phyloP scores from a whole-genome alignment of 106 monocot species.

The Posidonia australis region DNA sequence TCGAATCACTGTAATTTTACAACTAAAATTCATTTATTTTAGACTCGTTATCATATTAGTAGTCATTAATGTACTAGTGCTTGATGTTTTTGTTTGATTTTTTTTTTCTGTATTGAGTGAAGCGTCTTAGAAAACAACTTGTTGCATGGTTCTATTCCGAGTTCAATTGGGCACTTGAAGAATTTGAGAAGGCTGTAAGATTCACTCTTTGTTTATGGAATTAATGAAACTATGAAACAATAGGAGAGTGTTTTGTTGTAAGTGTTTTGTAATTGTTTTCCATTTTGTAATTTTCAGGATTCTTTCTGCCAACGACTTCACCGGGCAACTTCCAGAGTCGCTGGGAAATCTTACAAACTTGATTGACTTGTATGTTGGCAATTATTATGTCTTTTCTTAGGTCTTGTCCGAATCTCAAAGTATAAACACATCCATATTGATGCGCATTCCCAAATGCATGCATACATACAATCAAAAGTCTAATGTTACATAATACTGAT shows the following conservation, averaged over 20 bases:
- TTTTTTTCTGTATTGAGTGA: neutral
- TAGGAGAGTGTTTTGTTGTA: neutral
- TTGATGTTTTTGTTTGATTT: neutral
- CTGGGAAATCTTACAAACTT: conserved; percentile 19
- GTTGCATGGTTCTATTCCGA: conserved; percentile 17
- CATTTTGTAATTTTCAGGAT: conserved; percentile 3
- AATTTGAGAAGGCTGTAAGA: conserved; percentile 17
- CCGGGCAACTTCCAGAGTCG: conserved; percentile 17
- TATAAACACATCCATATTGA: neutral
- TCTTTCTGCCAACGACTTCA: conserved; percentile 3
- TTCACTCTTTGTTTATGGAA: no score
- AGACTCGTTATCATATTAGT: no score
- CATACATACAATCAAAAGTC: no score
- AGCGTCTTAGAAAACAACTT: conserved; percentile 21
- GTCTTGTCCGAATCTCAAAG: neutral
- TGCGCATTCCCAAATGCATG: no score
- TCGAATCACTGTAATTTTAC: conserved; percentile 5
- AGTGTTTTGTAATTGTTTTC: no score
- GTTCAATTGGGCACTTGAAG: neutral
- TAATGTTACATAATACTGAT: no score
- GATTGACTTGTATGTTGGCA: conserved; percentile 14
- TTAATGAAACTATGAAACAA: no score
- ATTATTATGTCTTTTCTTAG: neutral
- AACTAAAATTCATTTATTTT: no score
- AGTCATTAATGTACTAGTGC: no score